Base-by-base conservation (phyloP, 208 protist species). In the Trypanosoma lewisi region DNA sequence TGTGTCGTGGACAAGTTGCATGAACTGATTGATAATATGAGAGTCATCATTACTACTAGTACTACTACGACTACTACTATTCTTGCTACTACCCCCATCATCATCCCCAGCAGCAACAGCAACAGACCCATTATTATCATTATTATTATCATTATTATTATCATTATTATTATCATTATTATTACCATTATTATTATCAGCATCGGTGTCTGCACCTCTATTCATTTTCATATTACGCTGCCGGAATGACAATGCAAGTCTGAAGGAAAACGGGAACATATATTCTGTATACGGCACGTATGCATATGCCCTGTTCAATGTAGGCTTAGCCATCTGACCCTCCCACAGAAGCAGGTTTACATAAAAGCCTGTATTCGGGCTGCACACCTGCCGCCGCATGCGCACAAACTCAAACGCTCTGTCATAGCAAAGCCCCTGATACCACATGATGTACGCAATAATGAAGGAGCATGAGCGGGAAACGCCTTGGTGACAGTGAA, bases 401-500 rank as follows among this genome's bases (percentile, higher is more conserved):
- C 87, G 89, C 30, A 95, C 91, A 36, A 84, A 68, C 44, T 89
- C 77, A 71, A 91, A 95, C 11, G 87, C 89, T 21, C 70, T 54
- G 39, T 96, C 83, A 75, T 93, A 97, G 77, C 76, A 92, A 41
- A 89, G 41, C 0, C 81, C 82, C 16, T 82, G 27, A 54, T 83
- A 68, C 89, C 89, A 96, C 92, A 98, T 98, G 12, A 97, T 54
- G 70, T 95, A 97, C 14, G 85, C 82, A 66, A 98, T 95, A 7
- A 96, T 76, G 53, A 96, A 85, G 2, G 89, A 87, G 69, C 83
- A 94, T 8, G 87, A 93, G 25, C 93, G 91, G 2, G 89, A 96
- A 17, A 97, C 93, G 55, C 95, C 95, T 63, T 98, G 95, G 48
- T 98, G 93, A 67, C 96, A 98, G 73, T 98, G 96, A 34, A 98